Percentiles rank a stretch among this genome's conserved stretches.
Conservation (phyloP, 768 basidiomycete species). For the Multifurca ochricompacta region DNA sequence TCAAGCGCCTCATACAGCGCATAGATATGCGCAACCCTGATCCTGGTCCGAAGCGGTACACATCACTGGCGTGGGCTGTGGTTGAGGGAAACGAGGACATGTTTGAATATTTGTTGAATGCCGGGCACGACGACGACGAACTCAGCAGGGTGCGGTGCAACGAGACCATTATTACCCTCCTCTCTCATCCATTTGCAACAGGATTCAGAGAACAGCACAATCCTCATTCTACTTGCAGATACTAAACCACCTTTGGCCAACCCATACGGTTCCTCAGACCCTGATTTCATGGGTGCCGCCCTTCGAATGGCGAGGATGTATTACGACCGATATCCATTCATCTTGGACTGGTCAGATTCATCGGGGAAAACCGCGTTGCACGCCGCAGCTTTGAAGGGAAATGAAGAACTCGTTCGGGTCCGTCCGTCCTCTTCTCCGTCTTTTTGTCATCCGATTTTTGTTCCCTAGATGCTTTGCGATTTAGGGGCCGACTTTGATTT, state of each 20-base stretch:
- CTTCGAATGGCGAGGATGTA: constrained; percentile 85
- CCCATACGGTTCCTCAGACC: constrained; percentile 41
- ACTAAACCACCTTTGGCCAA: constrained; percentile 46
- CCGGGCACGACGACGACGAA: constrained; percentile 91
- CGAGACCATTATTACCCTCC: neutral
- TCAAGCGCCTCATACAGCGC: constrained; percentile 77
- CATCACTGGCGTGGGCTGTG: constrained; percentile 89
- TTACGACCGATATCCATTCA: constrained; percentile 77
- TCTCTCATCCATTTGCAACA: constrained; percentile 27
- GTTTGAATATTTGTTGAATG: constrained; percentile 80
- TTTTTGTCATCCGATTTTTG: constrained; percentile 17
- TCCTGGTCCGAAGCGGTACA: constrained; percentile 62
- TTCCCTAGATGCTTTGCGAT: constrained; percentile 77
- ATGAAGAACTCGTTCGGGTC: constrained; percentile 82
- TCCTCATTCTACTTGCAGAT: constrained; percentile 89
- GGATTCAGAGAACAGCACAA: constrained; percentile 91
- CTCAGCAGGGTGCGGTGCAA: constrained; percentile 67
- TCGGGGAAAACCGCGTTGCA: constrained; percentile 89
- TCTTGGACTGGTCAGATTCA: constrained; percentile 87
- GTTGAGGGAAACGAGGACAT: constrained; percentile 85
- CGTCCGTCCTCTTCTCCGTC: constrained; percentile 25
- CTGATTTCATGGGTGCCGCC: constrained; percentile 62
- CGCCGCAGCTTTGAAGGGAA: constrained; percentile 80
- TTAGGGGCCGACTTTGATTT: constrained; percentile 85
- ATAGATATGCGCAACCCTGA: constrained; percentile 92